Base-by-base conservation (phyloP, 2,329 filamentous ascomycete genomes). In the Hypomyces perniciosus region DNA sequence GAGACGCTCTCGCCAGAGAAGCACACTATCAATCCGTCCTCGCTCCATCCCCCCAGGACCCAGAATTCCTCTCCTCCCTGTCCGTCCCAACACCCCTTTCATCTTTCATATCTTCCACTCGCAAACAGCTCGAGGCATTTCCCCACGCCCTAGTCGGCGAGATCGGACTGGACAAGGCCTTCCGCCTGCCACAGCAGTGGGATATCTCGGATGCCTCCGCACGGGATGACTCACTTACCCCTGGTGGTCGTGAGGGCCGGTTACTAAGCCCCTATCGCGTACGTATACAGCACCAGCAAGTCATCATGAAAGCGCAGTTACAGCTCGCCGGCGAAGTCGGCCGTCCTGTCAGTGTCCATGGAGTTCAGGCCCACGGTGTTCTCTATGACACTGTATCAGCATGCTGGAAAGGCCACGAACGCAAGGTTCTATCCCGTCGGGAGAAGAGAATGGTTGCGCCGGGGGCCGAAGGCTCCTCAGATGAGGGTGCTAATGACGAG, bases 121-220 rank as follows among this genome's bases (percentile, higher is more conserved):
- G 76, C 8, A 56, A 58, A 4, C 75, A 79, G 27, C 74, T 92
- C 1, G 61, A 73, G 12, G 67, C 71, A 3, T 75, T 84, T 47
- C 85, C 84, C 2, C 61, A 76, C 5, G 85, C 87, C 2, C 74
- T 92, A 1, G 73, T 93, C 2, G 88, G 88, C 13, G 88, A 93
- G 67, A 78, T 91, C 29, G 88, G 88, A 1, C 67, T 93, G 12
- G 88, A 93, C 67, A 87, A 85, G 59, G 79, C 80, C 8, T 92
- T 91, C 61, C 83, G 87, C 9, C 78, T 93, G 26, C 88, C 88
- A 0, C 72, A 78, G 57, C 68, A 75, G 12, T 82, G 76, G 78
- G 68, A 73, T 2, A 64, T 75, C 9, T 59, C 54, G 2, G 54
- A 59, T 5, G 53, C 60, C 12, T 49, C 61, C 4, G 53, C 58